These are phyloP conservation scores for Pochonia chlamydosporia DNA, from an alignment of 2,329 filamentous ascomycete genomes.

Conservation along the genomic window DNA sequence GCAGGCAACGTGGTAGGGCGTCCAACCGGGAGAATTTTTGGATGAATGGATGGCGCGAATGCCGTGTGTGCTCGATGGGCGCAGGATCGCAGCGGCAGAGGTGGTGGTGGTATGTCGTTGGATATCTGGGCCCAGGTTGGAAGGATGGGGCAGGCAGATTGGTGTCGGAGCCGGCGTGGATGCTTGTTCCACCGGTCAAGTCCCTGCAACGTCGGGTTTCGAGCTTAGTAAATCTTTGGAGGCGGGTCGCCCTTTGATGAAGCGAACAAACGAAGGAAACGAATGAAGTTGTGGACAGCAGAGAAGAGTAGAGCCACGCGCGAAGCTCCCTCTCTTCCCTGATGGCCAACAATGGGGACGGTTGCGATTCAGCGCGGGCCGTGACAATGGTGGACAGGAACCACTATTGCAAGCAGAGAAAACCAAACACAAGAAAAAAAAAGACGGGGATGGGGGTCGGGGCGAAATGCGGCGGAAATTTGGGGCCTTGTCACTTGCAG, in stretches of 20 bases:
- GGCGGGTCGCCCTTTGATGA: background rate
- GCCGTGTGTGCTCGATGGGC: background rate
- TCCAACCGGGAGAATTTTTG: background rate
- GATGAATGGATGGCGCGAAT: background rate
- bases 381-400: background rate
- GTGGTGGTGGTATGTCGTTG: background rate
- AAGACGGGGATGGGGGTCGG: background rate
- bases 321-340: background rate
- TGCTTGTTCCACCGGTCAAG: constrained; percentile 1
- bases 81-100: constrained; percentile 2
- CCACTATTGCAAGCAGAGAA: background rate
- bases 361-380: constrained; percentile 2
- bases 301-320: constrained; percentile 1
- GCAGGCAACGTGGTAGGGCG: background rate
- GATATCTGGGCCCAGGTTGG: background rate
- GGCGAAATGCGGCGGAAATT: background rate
- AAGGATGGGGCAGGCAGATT: background rate
- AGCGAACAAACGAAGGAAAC: background rate
- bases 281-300: background rate
- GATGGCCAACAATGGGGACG: constrained; percentile 1
- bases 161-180: constrained; percentile 2
- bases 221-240: background rate
- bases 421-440: background rate
- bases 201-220: constrained; percentile 1
- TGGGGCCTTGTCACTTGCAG: background rate